Conservation (phyloP, 306 rosid species). For the Prunus fruticosa region DNA sequence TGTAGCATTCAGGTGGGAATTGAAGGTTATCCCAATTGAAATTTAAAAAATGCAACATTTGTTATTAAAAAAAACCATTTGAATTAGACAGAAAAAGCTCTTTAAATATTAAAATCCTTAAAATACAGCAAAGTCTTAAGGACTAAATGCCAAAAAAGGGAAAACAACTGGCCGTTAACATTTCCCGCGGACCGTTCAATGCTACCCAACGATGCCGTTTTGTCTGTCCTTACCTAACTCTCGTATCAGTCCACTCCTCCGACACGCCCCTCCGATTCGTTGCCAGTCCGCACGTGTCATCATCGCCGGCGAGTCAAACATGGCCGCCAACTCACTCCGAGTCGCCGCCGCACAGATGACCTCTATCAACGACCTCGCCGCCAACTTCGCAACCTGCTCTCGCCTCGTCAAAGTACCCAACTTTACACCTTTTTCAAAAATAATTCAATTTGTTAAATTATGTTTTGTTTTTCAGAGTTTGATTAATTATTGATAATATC, state of each 20-base stretch:
- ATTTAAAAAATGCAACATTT: too few relatives aligned
- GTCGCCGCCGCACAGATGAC: constrained; percentile 98
- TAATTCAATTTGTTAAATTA: not conserved
- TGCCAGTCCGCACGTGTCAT: constrained; percentile 1
- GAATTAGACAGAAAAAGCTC: not conserved
- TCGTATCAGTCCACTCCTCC: constrained; percentile 7
- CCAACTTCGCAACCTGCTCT: constrained; percentile 73
- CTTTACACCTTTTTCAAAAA: not conserved
- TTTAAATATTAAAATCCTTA: not conserved
- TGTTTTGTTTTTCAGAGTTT: not conserved
- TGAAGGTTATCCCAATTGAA: too few relatives aligned
- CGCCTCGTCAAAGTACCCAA: constrained; percentile 63
- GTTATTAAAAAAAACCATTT: too few relatives aligned
- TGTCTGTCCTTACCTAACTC: constrained; percentile 6
- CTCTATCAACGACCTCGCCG: constrained; percentile 70
- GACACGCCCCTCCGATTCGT: constrained; percentile 10
- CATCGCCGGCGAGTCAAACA: constrained; percentile 34
- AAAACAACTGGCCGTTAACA: not conserved
- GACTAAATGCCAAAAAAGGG: not conserved
- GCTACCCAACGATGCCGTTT: constrained; percentile 8
- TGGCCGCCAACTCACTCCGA: constrained; percentile 66
- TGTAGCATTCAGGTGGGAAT: too few relatives aligned
- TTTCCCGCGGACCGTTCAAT: not conserved
- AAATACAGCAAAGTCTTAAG: not conserved
- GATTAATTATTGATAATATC: not conserved